A percentile compares a stretch with the other conserved stretches of the same genome.
These are phyloP conservation scores for Moniliophthora roreri DNA, from an alignment of 1,284 basidiomycete species.

Conservation along the genomic window DNA sequence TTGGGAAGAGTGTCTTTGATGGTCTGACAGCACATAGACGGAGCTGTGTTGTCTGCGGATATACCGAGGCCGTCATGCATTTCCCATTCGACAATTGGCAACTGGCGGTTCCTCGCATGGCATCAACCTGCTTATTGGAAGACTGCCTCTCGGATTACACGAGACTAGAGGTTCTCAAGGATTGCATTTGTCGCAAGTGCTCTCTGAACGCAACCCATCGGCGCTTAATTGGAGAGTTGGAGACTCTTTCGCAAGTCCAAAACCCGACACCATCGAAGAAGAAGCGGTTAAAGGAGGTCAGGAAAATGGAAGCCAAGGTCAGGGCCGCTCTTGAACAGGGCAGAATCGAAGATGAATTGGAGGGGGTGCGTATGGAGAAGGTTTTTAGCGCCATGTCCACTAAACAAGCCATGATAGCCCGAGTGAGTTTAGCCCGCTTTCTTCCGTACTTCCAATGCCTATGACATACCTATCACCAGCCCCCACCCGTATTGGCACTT, in stretches of 20 bases:
- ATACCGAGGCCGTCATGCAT: slow-evolving; percentile 88
- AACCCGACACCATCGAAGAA: slow-evolving; percentile 63
- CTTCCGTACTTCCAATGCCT: slow-evolving; percentile 5
- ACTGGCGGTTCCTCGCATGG: slow-evolving; percentile 67
- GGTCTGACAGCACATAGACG: slow-evolving; percentile 81
- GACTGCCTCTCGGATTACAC: slow-evolving; percentile 82
- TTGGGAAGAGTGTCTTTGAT: slow-evolving; percentile 72
- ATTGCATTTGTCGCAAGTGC: slow-evolving; percentile 83
- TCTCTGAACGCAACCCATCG: slow-evolving; percentile 71
- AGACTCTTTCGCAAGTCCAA: slow-evolving; percentile 46
- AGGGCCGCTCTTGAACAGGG: slow-evolving; percentile 68
- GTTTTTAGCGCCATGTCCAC: slow-evolving; percentile 75
- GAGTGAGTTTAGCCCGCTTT: slow-evolving; percentile 48
- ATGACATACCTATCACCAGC: slow-evolving; percentile 39
- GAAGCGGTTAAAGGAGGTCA: slow-evolving; percentile 69
- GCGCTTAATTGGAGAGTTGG: slow-evolving; percentile 58
- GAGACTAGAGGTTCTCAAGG: slow-evolving; percentile 76
- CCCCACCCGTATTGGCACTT: slow-evolving; percentile 79
- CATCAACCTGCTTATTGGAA: slow-evolving; percentile 63
- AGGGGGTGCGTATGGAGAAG: slow-evolving; percentile 73
- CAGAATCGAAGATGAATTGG: slow-evolving; percentile 77
- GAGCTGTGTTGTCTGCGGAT: slow-evolving; percentile 80
- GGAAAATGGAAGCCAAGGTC: slow-evolving; percentile 60
- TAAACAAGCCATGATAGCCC: slow-evolving; percentile 85
- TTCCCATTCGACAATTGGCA: slow-evolving; percentile 84